Evolutionary conservation across 192 early-diverging fungal species (phyloP), one percentile per base, ranked within the genome.

Genomic region (Radiomyces spectabilis): DNA sequence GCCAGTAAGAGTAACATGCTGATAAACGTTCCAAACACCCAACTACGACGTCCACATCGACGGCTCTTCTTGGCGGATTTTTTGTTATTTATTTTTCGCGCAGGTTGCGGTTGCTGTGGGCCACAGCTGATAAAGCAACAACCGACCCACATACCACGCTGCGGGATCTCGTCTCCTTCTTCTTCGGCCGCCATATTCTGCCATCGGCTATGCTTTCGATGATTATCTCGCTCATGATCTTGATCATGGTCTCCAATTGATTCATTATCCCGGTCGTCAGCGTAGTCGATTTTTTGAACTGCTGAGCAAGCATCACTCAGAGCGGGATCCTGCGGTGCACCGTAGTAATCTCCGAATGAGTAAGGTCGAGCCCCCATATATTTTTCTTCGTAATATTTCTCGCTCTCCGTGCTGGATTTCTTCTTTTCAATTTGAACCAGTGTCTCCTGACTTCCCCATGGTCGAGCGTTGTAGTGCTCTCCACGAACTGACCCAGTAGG

Each of bases 391-490:
- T n/a, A n/a, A n/a, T n/a, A n/a, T n/a, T n/a, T n/a, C n/a, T n/a
- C n/a, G n/a, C n/a, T n/a, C n/a, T n/a, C n/a, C n/a, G n/a, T n/a
- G n/a, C n/a, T n/a, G n/a, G n/a, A n/a, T 21, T 47, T 48, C 38
- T 48, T 57, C 31, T 44, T 33, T 15, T 57, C 44, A 39, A 34
- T 18, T 22, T 48, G 43, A 5, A 62, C 60, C 3, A 62, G 41
- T 0, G 60, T 62, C 12, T 62, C 60, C 31, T 62, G 60, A 4
- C 60, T 62, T 5, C 52, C 60, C 42, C 42, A 62, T 7, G 60
- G 60, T 6, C 52, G 53, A 15, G 21, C 13, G n/a, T 25, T 0
- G 18, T 6, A 16, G 12, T 24, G 38, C 1, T 34, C 26, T n/a
- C 47, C 31, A 22, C 46, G 34, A 6, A 57, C 21, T 25, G 42